These are phyloP conservation scores for Heritiera littoralis DNA, from an alignment of 345 rosid genomes.

Conservation along the genomic window DNA sequence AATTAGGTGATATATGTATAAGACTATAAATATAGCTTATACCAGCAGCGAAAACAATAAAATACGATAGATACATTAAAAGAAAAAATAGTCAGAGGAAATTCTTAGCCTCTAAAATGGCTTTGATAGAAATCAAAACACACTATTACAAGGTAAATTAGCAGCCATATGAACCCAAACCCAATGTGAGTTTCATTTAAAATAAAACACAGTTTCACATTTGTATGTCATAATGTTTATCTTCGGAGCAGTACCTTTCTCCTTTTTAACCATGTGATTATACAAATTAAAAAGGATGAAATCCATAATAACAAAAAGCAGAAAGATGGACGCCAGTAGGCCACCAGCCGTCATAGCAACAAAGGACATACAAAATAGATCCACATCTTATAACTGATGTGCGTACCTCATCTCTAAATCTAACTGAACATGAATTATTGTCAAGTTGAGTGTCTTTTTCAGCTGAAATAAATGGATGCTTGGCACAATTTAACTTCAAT, in stretches of 20 bases:
- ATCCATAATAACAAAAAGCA: background rate
- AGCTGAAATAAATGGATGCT: constrained; percentile 32
- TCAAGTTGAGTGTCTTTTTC: constrained; percentile 25
- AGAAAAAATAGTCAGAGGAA: background rate
- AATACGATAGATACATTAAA: background rate
- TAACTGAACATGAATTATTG: constrained; percentile 27
- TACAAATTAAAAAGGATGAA: background rate
- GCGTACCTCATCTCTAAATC: constrained; percentile 49
- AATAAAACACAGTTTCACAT: background rate
- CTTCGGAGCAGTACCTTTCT: background rate
- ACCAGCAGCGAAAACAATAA: background rate
- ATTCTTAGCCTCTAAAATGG: constrained; percentile 5
- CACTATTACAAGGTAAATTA: background rate
- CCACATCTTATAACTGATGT: constrained; percentile 24
- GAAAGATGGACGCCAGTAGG: background rate
- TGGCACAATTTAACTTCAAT: constrained; percentile 44
- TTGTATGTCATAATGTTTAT: background rate
- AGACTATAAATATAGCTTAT: background rate
- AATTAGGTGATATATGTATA: background rate
- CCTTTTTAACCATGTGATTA: background rate
- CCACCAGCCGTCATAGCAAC: background rate
- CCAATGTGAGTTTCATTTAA: background rate
- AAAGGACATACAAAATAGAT: background rate
- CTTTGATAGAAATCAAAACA: background rate
- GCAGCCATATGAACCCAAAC: background rate